phyloP scores from a whole-genome alignment of 1,139 yeast genomes.

The Blastobotrys illinoisensis region DNA sequence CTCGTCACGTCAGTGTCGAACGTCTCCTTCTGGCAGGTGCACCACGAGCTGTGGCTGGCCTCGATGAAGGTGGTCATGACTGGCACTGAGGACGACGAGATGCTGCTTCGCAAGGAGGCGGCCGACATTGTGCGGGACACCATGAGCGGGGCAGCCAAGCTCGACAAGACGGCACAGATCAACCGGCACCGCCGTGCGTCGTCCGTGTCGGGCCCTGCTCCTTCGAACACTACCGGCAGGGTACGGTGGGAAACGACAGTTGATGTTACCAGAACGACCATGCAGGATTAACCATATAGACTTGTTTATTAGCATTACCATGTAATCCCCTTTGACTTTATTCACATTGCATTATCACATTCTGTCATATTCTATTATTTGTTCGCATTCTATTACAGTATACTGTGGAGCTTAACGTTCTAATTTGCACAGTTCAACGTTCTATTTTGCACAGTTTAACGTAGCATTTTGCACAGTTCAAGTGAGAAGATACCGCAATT shows the following conservation, averaged over 20 bases:
- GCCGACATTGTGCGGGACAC: conserved; percentile 25
- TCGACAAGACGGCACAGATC: background rate
- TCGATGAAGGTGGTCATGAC: conserved; percentile 32
- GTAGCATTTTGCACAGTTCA: too few species aligned
- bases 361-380: too few species aligned
- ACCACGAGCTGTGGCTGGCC: conserved; percentile 39
- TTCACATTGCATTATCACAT: too few species aligned
- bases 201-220: background rate
- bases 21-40: conserved; percentile 40
- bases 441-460: too few species aligned
- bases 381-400: too few species aligned
- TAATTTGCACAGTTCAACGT: too few species aligned
- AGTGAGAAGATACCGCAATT: too few species aligned
- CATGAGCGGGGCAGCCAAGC: conserved; percentile 14
- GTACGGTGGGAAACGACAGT: conserved; percentile 38
- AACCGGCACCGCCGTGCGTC: background rate
- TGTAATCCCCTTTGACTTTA: too few species aligned
- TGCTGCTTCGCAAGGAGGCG: conserved; percentile 30
- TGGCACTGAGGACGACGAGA: conserved; percentile 33
- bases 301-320: too few species aligned
- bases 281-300: background rate
- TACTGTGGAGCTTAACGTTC: too few species aligned
- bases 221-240: conserved; percentile 6
- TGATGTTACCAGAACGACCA: conserved; percentile 29
- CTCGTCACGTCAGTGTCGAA: conserved; percentile 31